Evolutionary conservation across 164 flowering plant genomes (phyloP), one percentile per base, ranked within the genome.

Genomic region (Chimonanthus salicifolius): DNA sequence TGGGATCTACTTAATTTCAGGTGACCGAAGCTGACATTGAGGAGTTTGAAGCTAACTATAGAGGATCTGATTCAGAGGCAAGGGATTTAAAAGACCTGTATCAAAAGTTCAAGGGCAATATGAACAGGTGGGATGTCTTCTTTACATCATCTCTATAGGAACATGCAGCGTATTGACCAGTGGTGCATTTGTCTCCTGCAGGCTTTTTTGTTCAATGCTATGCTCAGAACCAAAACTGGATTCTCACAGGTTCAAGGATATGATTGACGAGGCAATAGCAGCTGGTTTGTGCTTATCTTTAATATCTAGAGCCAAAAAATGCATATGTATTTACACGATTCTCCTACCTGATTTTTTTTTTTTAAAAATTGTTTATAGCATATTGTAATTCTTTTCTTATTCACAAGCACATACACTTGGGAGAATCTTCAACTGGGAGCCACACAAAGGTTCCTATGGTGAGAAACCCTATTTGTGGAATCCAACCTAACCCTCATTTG

Each of bases 181-280:
- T 6, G 11, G 15, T 66, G 58, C 13, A 7, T n/a, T 68, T 72
- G 63, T 51, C 67, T 72, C 54, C 71, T 62, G 20, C 85, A 96
- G 99, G 89, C 90, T 96, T 62, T 96, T 96, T 77, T 89, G 98
- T 75, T 88, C 92, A 67, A 90, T 96, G 99, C 83, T 96, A 43
- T 96, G 99, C 80, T 96, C 99, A 5, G 97, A 96, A 75, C 77
- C 90, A 62, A 90, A 83, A 84, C 87, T 96, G 76, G 99, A 96
- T 82, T 92, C 98, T 62, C 99, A 96, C 81, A 86, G 98, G 18
- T 96, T 92, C 87, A 96, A 87, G 87, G 98, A 92, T 81, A 89
- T 94, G 33, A 83, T 96, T 54, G 94, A 96, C 62, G 94, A 87
- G 80, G 92, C 92, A 70, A 89, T 96, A 58, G 86, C 92, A 75